Evolutionary conservation across 2,329 filamentous ascomycete genomes (phyloP).

Genomic region (Laburnicola sp.): DNA sequence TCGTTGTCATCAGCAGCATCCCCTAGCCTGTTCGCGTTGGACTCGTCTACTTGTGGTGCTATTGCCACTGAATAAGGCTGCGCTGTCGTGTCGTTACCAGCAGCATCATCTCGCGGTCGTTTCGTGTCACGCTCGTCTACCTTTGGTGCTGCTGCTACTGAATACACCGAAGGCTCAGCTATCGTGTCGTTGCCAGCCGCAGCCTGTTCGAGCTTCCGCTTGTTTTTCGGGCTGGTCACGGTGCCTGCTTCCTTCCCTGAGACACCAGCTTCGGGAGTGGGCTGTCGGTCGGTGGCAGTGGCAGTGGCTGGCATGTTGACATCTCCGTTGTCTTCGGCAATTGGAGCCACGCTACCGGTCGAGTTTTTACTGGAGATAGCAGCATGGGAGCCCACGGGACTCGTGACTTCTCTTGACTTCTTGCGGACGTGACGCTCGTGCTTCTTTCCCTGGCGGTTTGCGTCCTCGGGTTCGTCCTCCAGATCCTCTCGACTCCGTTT

Average conservation of each 20-base stretch:
- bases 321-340: slow-evolving; percentile 36
- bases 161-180: slow-evolving; percentile 15
- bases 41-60: too few species aligned
- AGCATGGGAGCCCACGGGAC: slow-evolving; percentile 36
- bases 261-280: slow-evolving; percentile 16
- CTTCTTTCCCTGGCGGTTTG: slow-evolving; percentile 38
- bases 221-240: slow-evolving; percentile 53
- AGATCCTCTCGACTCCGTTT: slow-evolving; percentile 54
- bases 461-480: slow-evolving; percentile 41
- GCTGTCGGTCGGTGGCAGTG: slow-evolving; percentile 7
- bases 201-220: slow-evolving; percentile 48
- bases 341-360: slow-evolving; percentile 35
- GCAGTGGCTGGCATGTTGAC: slow-evolving; percentile 27
- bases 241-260: slow-evolving; percentile 17
- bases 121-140: slow-evolving; percentile 40
- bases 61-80: too few species aligned
- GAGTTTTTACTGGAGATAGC: slow-evolving; percentile 38
- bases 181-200: slow-evolving; percentile 17
- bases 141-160: slow-evolving; percentile 18
- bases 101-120: slow-evolving; percentile 40
- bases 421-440: slow-evolving; percentile 50
- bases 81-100: too few species aligned
- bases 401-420: slow-evolving; percentile 51
- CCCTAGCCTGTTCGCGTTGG: too few species aligned
- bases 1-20: too few species aligned